Evolutionary conservation across 2,329 filamentous ascomycete species (phyloP).

Genomic region (Apiospora arundinis): DNA sequence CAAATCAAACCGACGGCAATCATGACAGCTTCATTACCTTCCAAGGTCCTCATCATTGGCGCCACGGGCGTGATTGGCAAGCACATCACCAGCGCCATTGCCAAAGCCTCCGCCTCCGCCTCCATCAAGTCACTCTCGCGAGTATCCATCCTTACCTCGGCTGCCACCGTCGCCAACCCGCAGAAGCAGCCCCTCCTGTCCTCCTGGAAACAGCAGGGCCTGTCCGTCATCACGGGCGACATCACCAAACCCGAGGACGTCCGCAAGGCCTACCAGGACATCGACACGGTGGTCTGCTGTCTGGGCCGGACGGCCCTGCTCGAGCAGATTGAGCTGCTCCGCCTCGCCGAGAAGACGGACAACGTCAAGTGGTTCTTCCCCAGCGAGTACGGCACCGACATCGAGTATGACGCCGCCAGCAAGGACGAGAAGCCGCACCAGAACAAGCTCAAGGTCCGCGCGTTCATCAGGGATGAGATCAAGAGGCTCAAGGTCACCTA

Average conservation of each 20-base stretch:
- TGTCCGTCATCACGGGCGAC: constrained; percentile 60
- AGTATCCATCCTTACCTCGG: constrained; percentile 61
- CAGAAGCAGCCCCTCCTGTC: constrained; percentile 54
- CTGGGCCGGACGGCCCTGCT: constrained; percentile 62
- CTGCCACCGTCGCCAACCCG: constrained; percentile 49
- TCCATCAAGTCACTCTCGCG: constrained; percentile 34
- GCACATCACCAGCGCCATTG: constrained; percentile 40
- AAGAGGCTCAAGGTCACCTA: constrained; percentile 61
- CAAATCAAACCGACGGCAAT: not conserved
- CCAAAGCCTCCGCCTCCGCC: constrained; percentile 37
- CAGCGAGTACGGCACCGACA: constrained; percentile 64
- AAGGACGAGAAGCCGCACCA: constrained; percentile 66
- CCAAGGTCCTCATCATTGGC: constrained; percentile 41
- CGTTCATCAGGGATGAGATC: constrained; percentile 52
- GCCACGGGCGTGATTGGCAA: constrained; percentile 44
- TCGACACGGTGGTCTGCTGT: constrained; percentile 65
- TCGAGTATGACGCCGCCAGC: constrained; percentile 59
- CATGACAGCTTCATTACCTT: constrained; percentile 33
- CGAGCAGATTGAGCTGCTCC: constrained; percentile 60
- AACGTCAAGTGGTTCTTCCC: constrained; percentile 64
- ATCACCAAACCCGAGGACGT: constrained; percentile 56
- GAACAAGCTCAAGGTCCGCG: constrained; percentile 65
- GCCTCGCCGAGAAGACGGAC: constrained; percentile 54
- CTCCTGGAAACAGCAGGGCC: constrained; percentile 48
- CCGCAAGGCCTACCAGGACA: constrained; percentile 56